These are phyloP conservation scores for Podospora appendiculata DNA, from an alignment of 495 filamentous ascomycete species.

Conservation along the genomic window DNA sequence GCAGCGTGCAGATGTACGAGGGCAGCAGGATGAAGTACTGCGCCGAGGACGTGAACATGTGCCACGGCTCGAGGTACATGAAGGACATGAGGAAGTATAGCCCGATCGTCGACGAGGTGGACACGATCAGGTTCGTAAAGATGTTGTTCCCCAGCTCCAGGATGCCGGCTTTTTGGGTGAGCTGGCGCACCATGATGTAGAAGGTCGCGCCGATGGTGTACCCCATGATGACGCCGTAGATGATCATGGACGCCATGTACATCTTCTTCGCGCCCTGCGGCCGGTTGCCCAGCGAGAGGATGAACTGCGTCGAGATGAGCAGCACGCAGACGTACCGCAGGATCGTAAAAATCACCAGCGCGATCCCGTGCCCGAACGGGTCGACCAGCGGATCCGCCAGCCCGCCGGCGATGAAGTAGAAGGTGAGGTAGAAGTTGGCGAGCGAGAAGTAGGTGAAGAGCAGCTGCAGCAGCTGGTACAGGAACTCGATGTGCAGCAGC, in stretches of 20 bases:
- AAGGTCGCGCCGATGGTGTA: constrained; percentile 86
- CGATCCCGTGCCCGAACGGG: constrained; percentile 82
- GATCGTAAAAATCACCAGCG: constrained; percentile 76
- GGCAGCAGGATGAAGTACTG: constrained; percentile 94
- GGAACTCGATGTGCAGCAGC: constrained; percentile 87
- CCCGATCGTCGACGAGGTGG: constrained; percentile 79
- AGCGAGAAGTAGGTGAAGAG: constrained; percentile 97
- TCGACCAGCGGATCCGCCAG: constrained; percentile 73
- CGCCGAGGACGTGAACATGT: constrained; percentile 91
- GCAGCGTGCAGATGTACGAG: constrained; percentile 90
- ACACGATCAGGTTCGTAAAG: constrained; percentile 91
- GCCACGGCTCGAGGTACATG: constrained; percentile 96
- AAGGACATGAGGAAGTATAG: constrained; percentile 95
- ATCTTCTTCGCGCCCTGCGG: constrained; percentile 93
- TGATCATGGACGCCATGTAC: constrained; percentile 78
- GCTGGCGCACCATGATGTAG: constrained; percentile 77
- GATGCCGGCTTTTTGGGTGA: constrained; percentile 42
- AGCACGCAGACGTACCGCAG: constrained; percentile 79
- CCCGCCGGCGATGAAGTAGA: constrained; percentile 97
- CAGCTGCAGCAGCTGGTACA: constrained; percentile 87
- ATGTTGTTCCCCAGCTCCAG: constrained; percentile 65
- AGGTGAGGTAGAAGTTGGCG: constrained; percentile 97
- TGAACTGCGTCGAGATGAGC: constrained; percentile 90
- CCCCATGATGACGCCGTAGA: constrained; percentile 88
- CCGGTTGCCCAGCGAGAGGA: constrained; percentile 95